A percentile compares a stretch with the other conserved stretches of the same genome.
phyloP scores from a whole-genome alignment of 495 filamentous ascomycete species.

The Neurospora sp. region DNA sequence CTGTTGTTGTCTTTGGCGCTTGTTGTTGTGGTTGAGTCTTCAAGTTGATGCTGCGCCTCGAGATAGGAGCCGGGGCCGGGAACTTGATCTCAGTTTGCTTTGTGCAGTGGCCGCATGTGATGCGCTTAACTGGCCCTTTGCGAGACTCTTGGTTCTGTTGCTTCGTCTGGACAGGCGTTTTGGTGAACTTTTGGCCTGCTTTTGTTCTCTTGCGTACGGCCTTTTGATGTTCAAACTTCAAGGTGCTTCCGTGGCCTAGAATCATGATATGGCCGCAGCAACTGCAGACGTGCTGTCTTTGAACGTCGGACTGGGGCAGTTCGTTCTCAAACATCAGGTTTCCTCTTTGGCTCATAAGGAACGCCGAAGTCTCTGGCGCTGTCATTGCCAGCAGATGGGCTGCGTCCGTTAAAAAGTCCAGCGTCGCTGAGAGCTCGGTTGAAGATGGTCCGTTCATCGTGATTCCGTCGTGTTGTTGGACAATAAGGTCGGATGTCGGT shows the following conservation, averaged over 20 bases:
- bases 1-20: constrained; percentile 38
- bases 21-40: constrained; percentile 8
- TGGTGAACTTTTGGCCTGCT: not conserved
- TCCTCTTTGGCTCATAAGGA: constrained; percentile 37
- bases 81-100: constrained; percentile 30
- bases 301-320: constrained; percentile 28
- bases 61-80: constrained; percentile 20
- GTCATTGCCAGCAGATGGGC: constrained; percentile 37
- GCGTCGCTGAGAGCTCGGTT: constrained; percentile 17
- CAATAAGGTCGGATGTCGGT: not conserved
- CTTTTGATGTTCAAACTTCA: constrained; percentile 27
- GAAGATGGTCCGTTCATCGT: constrained; percentile 16
- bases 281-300: constrained; percentile 37
- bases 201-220: constrained; percentile 4
- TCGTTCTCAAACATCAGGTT: constrained; percentile 33
- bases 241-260: constrained; percentile 26
- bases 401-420: constrained; percentile 38
- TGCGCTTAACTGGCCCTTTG: constrained; percentile 23
- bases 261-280: constrained; percentile 45
- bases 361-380: constrained; percentile 38
- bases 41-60: constrained; percentile 17
- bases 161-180: not conserved
- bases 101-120: constrained; percentile 36
- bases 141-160: constrained; percentile 3
- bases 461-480: not conserved